Evolutionary conservation across 768 basidiomycete genomes (phyloP), one percentile per base, ranked within the genome.

Genomic region (Tricholoma sp.): DNA sequence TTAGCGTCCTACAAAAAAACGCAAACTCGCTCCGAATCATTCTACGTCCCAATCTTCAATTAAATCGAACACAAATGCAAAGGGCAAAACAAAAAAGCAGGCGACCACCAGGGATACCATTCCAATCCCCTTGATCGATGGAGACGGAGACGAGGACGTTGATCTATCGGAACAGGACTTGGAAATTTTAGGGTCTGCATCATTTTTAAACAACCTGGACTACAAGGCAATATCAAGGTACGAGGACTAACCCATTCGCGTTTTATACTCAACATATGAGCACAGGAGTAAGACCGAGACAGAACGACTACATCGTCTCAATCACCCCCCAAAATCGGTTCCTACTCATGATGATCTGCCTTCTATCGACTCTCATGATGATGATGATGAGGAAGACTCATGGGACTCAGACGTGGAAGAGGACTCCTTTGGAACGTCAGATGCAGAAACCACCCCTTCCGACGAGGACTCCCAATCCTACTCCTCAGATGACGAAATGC

Each of bases 251-350:
- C 9, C 15, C 48, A 8, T 51, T 33, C 10, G 45, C 17, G 50
- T 55, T 41, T 58, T 6, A 41, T 52, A 3, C 55, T 13, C 10
- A 56, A 32, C 39, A 54, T 6, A 61, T 52, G 47, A 34, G 31
- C 57, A 31, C 57, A 95, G 91, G 83, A 94, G 90, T 65, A 91
- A 91, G 71, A 89, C 87, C 61, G 92, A 91, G 69, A 89, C 84
- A 0, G 77, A 85, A 53, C 78, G 88, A 52, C 68, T 94, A 56
- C 87, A 85, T 65, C 82, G 77, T 55, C 69, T 90, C 31, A 72
- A 80, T 57, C 91, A 86, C 68, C 83, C 86, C 18, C 62, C 76
- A 55, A 70, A 76, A 57, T 74, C 71, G 55, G 64, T 66, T 29
- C 68, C 72, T 50, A 66, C 73, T 17, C 71, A 76, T 47, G 84